These are phyloP conservation scores for Neoboletus magnificus DNA, from an alignment of 768 basidiomycete genomes.

Conservation along the genomic window DNA sequence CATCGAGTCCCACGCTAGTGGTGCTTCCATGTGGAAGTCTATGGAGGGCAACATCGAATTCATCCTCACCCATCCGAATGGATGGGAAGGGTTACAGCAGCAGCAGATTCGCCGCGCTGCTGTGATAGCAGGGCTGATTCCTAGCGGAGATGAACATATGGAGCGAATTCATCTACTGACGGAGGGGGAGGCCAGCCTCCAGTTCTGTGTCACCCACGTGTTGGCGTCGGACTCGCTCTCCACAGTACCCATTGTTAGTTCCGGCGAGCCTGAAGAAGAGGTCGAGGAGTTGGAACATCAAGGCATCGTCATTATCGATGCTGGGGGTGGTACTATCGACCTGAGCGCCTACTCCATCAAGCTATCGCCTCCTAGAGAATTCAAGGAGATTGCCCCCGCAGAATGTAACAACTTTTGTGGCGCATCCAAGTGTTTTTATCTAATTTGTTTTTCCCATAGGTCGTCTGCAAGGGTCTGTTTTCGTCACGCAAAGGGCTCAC, in stretches of 20 bases:
- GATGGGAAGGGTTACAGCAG: constrained; percentile 32
- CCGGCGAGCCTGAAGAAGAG: background rate
- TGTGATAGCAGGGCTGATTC: constrained; percentile 22
- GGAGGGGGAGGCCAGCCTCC: constrained; percentile 27
- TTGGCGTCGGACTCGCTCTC: constrained; percentile 32
- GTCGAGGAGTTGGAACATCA: constrained; percentile 25
- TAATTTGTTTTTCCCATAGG: constrained; percentile 21
- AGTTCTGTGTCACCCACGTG: constrained; percentile 43
- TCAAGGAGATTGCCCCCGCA: constrained; percentile 36
- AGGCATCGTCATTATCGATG: constrained; percentile 43
- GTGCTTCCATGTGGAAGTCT: constrained; percentile 23
- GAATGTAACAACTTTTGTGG: constrained; percentile 20
- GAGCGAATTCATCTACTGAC: constrained; percentile 25
- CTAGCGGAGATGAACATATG: constrained; percentile 9
- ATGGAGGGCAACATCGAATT: constrained; percentile 23
- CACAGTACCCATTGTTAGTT: background rate
- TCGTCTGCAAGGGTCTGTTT: constrained; percentile 37
- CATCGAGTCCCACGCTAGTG: constrained; percentile 27
- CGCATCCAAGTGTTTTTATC: background rate
- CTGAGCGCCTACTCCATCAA: constrained; percentile 36
- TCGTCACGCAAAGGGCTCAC: constrained; percentile 31
- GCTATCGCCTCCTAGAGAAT: constrained; percentile 15
- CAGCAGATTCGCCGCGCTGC: constrained; percentile 27
- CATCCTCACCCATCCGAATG: constrained; percentile 31
- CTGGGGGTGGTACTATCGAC: constrained; percentile 41